Conservation (phyloP, 305 asterid genomes). For the Rubia peregrina region DNA sequence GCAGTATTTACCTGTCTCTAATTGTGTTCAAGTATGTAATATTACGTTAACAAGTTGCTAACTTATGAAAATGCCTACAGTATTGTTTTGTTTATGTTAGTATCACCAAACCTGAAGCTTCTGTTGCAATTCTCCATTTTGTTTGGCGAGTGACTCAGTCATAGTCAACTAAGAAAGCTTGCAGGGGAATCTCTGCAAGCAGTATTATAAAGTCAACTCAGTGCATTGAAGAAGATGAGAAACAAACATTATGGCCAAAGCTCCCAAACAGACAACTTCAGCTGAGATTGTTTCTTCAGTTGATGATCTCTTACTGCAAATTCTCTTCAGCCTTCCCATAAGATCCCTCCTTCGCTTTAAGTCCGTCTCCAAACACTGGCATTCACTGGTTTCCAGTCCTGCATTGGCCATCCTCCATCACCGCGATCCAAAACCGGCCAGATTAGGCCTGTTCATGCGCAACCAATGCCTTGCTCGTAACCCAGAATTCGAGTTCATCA, state of each 20-base stretch:
- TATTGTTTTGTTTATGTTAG: too few species aligned
- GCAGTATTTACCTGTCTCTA: too few species aligned
- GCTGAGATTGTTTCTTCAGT: constrained; percentile 21
- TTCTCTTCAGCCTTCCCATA: constrained; percentile 27
- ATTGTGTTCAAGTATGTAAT: too few species aligned
- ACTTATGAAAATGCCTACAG: too few species aligned
- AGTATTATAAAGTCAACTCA: neutral
- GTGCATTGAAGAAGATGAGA: neutral
- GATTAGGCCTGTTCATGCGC: constrained; percentile 25
- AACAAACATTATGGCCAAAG: constrained; percentile 2
- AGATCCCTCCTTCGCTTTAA: constrained; percentile 32
- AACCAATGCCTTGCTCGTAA: neutral
- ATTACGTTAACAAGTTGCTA: too few species aligned
- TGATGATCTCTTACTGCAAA: constrained; percentile 28
- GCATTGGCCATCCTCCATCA: constrained; percentile 19
- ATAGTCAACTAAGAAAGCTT: constrained; percentile 5
- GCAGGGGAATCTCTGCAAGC: constrained; percentile 12
- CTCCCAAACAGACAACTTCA: constrained; percentile 17
- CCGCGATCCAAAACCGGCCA: constrained; percentile 22
- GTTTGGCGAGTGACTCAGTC: neutral
- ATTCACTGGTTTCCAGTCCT: constrained; percentile 25
- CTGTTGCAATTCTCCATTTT: neutral
- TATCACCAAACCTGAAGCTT: constrained; percentile 3
- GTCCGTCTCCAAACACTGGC: constrained; percentile 31
- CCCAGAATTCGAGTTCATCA: constrained; percentile 18